Evolutionary conservation across 495 filamentous ascomycete species (phyloP).

Genomic region (Staphylotrichum tortipilum): DNA sequence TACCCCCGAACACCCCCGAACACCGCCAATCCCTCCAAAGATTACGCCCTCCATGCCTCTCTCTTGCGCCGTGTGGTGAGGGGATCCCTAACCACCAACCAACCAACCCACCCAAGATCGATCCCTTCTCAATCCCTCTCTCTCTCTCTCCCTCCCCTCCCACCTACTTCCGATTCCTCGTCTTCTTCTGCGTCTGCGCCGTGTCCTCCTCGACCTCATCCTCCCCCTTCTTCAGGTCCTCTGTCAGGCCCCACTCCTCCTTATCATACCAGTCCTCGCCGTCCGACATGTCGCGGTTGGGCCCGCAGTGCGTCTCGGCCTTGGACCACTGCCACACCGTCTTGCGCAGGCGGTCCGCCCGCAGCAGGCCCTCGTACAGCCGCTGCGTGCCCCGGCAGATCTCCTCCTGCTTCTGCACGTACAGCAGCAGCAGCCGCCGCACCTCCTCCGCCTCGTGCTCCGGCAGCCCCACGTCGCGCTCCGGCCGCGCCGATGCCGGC

Average conservation of each 20-base stretch:
- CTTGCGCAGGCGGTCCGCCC: conserved; percentile 68
- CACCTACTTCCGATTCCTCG: conserved; percentile 55
- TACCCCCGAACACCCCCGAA: neutral
- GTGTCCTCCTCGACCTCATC: conserved; percentile 84
- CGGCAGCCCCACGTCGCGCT: conserved; percentile 73
- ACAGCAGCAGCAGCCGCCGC: conserved; percentile 69
- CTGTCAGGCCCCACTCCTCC: conserved; percentile 77
- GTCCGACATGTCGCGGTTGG: conserved; percentile 63
- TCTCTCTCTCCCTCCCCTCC: no score
- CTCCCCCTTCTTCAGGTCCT: conserved; percentile 81
- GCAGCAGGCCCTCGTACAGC: conserved; percentile 66
- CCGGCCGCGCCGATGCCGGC: conserved; percentile 58
- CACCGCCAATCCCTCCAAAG: no score
- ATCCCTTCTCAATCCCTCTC: no score
- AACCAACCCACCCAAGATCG: no score
- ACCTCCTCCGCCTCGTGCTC: conserved; percentile 80
- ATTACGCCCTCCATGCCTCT: no score
- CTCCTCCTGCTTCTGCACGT: conserved; percentile 94
- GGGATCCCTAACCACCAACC: no score
- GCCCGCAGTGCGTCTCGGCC: conserved; percentile 79
- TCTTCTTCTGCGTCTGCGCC: conserved; percentile 64
- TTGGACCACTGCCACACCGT: conserved; percentile 76
- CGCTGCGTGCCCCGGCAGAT: conserved; percentile 71
- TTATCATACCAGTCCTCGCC: conserved; percentile 95
- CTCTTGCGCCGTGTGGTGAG: no score